phyloP scores from a whole-genome alignment of 2,329 filamentous ascomycete species.

The Colletotrichum simmondsii region DNA sequence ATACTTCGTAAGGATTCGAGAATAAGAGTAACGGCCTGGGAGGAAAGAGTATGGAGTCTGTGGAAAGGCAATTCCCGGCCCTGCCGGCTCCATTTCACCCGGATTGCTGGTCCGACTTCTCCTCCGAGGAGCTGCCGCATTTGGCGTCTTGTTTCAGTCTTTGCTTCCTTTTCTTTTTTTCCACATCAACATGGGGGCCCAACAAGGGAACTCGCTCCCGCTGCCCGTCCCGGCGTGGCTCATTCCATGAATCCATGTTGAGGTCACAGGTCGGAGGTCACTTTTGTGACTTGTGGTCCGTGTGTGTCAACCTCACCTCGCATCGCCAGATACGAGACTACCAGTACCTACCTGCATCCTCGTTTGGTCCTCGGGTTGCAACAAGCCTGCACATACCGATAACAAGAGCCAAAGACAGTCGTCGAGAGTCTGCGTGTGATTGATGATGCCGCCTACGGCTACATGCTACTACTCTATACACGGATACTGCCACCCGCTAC shows the following conservation, averaged over 20 bases:
- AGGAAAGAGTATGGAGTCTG: background rate
- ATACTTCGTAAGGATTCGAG: too few relatives aligned
- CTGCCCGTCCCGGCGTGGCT: background rate
- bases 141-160: conserved; percentile 24
- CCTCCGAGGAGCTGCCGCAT: conserved; percentile 17
- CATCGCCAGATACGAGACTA: background rate
- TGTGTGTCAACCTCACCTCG: conserved; percentile 1
- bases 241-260: background rate
- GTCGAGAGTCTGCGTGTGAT: background rate
- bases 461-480: background rate
- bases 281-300: too few relatives aligned
- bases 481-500: background rate
- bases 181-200: background rate
- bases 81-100: conserved; percentile 24
- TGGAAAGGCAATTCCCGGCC: background rate
- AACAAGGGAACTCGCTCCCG: background rate
- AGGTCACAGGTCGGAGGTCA: background rate
- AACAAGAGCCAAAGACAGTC: background rate
- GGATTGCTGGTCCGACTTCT: conserved; percentile 17
- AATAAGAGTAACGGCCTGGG: too few relatives aligned
- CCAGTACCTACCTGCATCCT: background rate
- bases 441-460: background rate
- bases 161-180: background rate
- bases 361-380: background rate
- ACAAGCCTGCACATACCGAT: background rate